These are phyloP conservation scores for Rubia yunnanensis DNA, from an alignment of 257 asterid species.

Conservation along the genomic window DNA sequence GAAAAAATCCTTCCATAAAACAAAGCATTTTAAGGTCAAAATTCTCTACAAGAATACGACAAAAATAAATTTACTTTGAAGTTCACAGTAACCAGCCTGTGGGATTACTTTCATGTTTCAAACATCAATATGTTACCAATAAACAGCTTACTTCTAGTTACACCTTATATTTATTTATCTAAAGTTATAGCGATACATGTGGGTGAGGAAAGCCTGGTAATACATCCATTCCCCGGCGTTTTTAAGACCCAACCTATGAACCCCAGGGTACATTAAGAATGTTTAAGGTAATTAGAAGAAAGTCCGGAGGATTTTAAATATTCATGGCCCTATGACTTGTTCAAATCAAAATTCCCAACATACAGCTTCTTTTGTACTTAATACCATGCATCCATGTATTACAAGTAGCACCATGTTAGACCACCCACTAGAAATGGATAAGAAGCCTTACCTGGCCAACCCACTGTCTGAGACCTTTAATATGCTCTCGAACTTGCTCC, in stretches of 20 bases:
- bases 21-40: not conserved
- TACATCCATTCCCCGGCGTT: not conserved
- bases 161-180: not conserved
- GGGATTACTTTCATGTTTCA: not conserved
- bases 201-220: not conserved
- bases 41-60: not conserved
- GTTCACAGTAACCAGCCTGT: not conserved
- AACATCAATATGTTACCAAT: not conserved
- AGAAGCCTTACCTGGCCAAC: conserved; percentile 79
- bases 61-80: not conserved
- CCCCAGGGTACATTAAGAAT: not conserved
- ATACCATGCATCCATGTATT: not conserved
- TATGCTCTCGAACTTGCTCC: conserved; percentile 79
- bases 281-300: not conserved
- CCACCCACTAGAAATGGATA: not conserved
- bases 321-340: not conserved
- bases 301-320: not conserved
- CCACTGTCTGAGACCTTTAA: conserved; percentile 87
- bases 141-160: not conserved
- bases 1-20: not conserved
- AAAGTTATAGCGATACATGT: not conserved
- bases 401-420: not conserved
- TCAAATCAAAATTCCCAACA: not conserved
- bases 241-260: not conserved
- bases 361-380: not conserved